Percentiles rank a stretch among this genome's conserved stretches.
These are phyloP conservation scores for Crithidia mellificae DNA, from an alignment of 208 protist genomes.

Conservation along the genomic window DNA sequence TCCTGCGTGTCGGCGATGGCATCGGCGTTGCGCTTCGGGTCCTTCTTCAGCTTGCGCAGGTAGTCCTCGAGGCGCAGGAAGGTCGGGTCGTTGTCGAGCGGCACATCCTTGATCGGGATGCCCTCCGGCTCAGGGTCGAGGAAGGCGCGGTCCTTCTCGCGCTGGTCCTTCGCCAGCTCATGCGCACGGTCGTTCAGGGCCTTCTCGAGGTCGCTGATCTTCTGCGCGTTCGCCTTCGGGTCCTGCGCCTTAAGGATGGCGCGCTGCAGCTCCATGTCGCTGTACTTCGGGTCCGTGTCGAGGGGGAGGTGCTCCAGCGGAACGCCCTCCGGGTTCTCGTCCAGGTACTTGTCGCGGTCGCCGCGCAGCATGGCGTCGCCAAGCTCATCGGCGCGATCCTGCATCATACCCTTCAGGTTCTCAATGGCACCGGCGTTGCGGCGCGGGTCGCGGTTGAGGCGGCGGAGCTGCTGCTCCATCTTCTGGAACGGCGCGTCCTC, in stretches of 20 bases:
- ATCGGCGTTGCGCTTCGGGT: constrained; percentile 53
- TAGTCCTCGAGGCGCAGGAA: constrained; percentile 65
- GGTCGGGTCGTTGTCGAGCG: constrained; percentile 52
- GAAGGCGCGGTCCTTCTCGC: constrained; percentile 55
- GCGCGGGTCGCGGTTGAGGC: constrained; percentile 53
- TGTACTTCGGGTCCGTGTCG: constrained; percentile 59
- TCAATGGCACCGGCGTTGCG: constrained; percentile 65
- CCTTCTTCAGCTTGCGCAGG: constrained; percentile 70
- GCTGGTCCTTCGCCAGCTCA: constrained; percentile 59
- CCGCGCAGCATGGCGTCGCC: constrained; percentile 60
- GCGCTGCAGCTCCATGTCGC: constrained; percentile 65
- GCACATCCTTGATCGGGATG: constrained; percentile 62
- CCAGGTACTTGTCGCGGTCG: constrained; percentile 70
- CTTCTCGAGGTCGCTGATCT: constrained; percentile 61
- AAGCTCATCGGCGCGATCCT: constrained; percentile 69
- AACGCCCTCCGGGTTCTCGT: constrained; percentile 62
- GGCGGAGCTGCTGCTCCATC: constrained; percentile 70
- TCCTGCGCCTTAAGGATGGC: constrained; percentile 60
- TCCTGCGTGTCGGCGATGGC: constrained; percentile 66
- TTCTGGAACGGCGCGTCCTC: constrained; percentile 60
- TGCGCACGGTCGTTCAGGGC: constrained; percentile 72
- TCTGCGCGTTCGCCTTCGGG: constrained; percentile 40
- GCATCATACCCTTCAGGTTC: constrained; percentile 72
- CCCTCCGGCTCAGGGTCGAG: constrained; percentile 75
- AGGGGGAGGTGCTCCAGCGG: constrained; percentile 61